Conservation (phyloP, 805 yeast species). For the Wickerhamiella nectarea region DNA sequence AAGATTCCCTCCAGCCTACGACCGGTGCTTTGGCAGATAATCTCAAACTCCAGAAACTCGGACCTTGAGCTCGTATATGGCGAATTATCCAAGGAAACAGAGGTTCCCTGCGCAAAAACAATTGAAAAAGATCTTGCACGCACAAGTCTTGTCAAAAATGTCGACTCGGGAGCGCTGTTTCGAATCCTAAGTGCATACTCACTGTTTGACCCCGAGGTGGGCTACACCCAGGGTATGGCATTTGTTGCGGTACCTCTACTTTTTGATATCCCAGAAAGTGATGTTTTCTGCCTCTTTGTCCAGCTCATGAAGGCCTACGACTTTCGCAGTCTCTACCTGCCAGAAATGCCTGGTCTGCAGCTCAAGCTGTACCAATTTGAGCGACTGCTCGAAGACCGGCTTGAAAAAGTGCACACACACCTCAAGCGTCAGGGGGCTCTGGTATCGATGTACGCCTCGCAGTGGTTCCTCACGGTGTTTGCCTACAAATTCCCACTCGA, state of each 20-base stretch:
- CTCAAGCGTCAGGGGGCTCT: slow-evolving; percentile 73
- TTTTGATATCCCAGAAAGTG: slow-evolving; percentile 67
- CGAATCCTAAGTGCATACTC: slow-evolving; percentile 75
- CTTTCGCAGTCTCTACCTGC: slow-evolving; percentile 62
- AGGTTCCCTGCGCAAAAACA: slow-evolving; percentile 54
- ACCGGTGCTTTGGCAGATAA: slow-evolving; percentile 86
- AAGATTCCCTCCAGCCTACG: slow-evolving; percentile 81
- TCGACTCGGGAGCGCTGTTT: slow-evolving; percentile 43
- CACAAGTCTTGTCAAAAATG: slow-evolving; percentile 64
- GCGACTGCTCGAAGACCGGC: slow-evolving; percentile 60
- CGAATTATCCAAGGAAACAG: slow-evolving; percentile 33
- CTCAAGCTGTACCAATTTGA: slow-evolving; percentile 80
- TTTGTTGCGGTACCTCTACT: slow-evolving; percentile 77
- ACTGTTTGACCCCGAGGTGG: slow-evolving; percentile 79
- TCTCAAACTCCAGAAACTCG: slow-evolving; percentile 61
- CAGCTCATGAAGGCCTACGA: slow-evolving; percentile 74
- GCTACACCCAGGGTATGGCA: slow-evolving; percentile 97
- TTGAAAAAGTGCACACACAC: slow-evolving; percentile 64
- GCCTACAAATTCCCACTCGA: slow-evolving; percentile 89
- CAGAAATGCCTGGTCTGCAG: slow-evolving; percentile 91
- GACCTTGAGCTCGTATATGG: slow-evolving; percentile 45
- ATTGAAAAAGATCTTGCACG: slow-evolving; percentile 74
- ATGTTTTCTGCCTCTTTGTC: slow-evolving; percentile 69
- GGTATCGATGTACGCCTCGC: slow-evolving; percentile 93
- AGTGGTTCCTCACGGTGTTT: slow-evolving; percentile 92